Percentiles rank a stretch among this genome's conserved stretches.
These are phyloP conservation scores for Yamadazyma ubonensis DNA, from an alignment of 805 yeast genomes.

Conservation along the genomic window DNA sequence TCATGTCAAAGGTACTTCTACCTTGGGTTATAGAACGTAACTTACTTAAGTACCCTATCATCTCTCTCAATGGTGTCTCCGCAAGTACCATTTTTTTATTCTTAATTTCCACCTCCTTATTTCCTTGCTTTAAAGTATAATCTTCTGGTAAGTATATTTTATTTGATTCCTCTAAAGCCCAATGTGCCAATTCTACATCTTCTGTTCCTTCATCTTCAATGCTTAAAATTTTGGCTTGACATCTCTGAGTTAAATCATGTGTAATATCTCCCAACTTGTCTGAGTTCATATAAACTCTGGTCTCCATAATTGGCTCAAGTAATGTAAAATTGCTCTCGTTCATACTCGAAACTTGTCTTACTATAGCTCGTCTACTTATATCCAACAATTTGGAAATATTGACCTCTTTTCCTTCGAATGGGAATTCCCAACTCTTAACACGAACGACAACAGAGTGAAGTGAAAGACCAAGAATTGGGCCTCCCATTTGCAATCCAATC, in stretches of 20 bases:
- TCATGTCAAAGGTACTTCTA: constrained; percentile 79
- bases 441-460: constrained; percentile 61
- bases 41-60: constrained; percentile 83
- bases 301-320: constrained; percentile 86
- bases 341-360: constrained; percentile 21
- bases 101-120: constrained; percentile 17
- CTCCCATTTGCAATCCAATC: constrained; percentile 67
- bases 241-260: constrained; percentile 76
- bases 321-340: constrained; percentile 44
- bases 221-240: constrained; percentile 71
- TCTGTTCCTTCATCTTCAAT: constrained; percentile 62
- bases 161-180: constrained; percentile 59
- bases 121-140: constrained; percentile 47
- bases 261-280: constrained; percentile 78
- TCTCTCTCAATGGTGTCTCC: constrained; percentile 78
- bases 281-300: constrained; percentile 63
- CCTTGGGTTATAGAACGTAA: constrained; percentile 88
- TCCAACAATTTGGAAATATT: constrained; percentile 44
- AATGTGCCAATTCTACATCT: constrained; percentile 34
- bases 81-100: constrained; percentile 67
- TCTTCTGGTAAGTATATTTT: constrained; percentile 74
- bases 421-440: constrained; percentile 52
- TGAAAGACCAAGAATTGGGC: constrained; percentile 54
- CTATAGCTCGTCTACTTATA: constrained; percentile 41
- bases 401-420: constrained; percentile 45